A percentile compares a stretch with the other conserved stretches of the same genome.
Conservation (phyloP, 805 yeast species). For the Wickerhamiella kazuoi region DNA sequence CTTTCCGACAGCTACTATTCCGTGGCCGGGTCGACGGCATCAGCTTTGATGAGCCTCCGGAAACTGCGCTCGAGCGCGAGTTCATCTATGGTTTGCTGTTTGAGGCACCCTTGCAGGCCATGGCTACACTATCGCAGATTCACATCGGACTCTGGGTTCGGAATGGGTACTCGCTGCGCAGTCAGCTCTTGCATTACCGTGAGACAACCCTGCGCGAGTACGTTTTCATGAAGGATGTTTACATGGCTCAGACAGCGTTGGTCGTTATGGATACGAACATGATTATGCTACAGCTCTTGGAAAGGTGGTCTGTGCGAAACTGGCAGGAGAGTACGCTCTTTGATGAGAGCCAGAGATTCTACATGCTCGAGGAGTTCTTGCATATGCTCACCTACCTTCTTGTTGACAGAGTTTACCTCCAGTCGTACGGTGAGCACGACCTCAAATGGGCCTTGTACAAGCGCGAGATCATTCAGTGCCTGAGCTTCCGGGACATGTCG, state of each 20-base stretch:
- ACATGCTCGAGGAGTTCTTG: conserved; percentile 66
- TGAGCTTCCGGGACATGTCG: conserved; percentile 58
- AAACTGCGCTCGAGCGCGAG: conserved; percentile 1
- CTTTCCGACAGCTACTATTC: conserved; percentile 10
- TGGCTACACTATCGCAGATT: conserved; percentile 67
- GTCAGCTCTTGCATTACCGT: conserved; percentile 64
- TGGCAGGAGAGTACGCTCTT: conserved; percentile 34
- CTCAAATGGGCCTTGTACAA: conserved; percentile 34
- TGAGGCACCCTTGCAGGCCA: conserved; percentile 61
- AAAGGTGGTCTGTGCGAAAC: conserved; percentile 48
- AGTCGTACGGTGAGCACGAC: conserved; percentile 29
- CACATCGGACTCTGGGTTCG: conserved; percentile 88
- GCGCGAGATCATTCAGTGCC: conserved; percentile 61
- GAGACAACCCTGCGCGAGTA: conserved; percentile 65
- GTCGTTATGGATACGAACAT: conserved; percentile 39
- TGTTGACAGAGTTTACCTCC: conserved; percentile 46
- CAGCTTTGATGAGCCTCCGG: conserved; percentile 5
- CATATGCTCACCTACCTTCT: conserved; percentile 48
- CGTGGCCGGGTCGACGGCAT: not conserved
- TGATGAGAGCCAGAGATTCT: conserved; percentile 27
- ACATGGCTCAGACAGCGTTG: conserved; percentile 43
- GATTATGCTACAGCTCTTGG: conserved; percentile 38
- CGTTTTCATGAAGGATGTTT: conserved; percentile 66
- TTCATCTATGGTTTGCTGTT: conserved; percentile 24
- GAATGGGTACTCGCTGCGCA: conserved; percentile 67